A percentile compares a stretch with the other conserved stretches of the same genome.
Evolutionary conservation across 176 grass and related monocot genomes (phyloP).

Genomic region (Musa troglodytarum): DNA sequence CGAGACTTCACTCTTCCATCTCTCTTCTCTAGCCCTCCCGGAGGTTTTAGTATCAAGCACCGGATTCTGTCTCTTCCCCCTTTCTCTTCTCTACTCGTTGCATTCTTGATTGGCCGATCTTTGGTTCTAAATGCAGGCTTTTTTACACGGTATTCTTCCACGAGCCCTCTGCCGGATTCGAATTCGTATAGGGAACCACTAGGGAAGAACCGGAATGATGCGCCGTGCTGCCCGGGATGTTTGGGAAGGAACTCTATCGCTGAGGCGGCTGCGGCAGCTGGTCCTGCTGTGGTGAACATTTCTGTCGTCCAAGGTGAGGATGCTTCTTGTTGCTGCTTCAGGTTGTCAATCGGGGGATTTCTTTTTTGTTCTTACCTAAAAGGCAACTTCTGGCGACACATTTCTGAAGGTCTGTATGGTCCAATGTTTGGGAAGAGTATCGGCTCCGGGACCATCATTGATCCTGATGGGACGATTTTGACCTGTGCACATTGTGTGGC

Average conservation of each 20-base stretch:
- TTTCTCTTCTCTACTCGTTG: background rate
- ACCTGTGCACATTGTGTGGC: constrained; percentile 82
- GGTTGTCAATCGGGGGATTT: background rate
- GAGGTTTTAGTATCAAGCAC: background rate
- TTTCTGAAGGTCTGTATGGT: constrained; percentile 46
- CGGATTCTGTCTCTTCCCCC: background rate
- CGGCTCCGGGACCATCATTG: constrained; percentile 82
- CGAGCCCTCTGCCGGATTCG: background rate
- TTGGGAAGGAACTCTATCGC: constrained; percentile 57
- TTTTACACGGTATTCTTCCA: constrained; percentile 5
- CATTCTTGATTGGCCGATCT: background rate
- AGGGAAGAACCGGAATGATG: background rate
- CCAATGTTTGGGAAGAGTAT: constrained; percentile 31
- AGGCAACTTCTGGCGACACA: constrained; percentile 11
- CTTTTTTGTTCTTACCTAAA: background rate
- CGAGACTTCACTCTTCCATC: background rate
- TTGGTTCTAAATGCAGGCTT: constrained; percentile 4
- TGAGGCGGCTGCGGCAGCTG: constrained; percentile 54
- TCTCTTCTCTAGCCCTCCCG: background rate
- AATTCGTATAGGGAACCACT: background rate
- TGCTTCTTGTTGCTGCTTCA: background rate
- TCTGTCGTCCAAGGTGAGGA: constrained; percentile 38
- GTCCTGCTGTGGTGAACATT: constrained; percentile 84
- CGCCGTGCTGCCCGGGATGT: constrained; percentile 45
- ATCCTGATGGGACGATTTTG: constrained; percentile 71